Base-by-base conservation (phyloP, 1,284 basidiomycete genomes). In the Fistulina hepatica region DNA sequence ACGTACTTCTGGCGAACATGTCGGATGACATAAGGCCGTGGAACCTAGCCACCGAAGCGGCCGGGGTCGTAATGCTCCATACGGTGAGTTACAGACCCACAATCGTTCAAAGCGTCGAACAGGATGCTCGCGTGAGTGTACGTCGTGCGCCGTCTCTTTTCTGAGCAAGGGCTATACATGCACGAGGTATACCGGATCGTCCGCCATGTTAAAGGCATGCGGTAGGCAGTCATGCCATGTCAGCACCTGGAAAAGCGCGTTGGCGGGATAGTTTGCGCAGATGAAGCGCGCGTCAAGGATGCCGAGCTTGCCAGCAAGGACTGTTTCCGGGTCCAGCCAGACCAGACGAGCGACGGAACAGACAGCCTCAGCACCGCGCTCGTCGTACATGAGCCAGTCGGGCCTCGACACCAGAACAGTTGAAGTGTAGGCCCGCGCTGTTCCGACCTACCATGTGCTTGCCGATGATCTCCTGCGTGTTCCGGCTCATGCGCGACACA, bases 201-300 rank as follows among this genome's bases (percentile, higher is more conserved):
- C 28, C 15, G 28, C 28, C 10, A 19, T 31, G 28, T 31, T 31
- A 9, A 31, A 31, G n/a, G n/a, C 28, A 31, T 31, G 28, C 19
- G 28, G 9, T 19, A 31, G 15, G 13, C 28, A 31, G 15, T 31
- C 28, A 4, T 19, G 28, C 28, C 28, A 31, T 13, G 28, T 31
- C 15, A 31, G 28, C 15, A 31, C 28, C 11, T 31, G 15, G 28
- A 16, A 31, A 13, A 19, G 28, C 15, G 15, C 28, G 28, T 31
- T 19, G 28, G 28, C 9, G 13, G 28, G 28, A 16, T 19, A 31
- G 28, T 31, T 31, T 19, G 28, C 28, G 13, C 28, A 31, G 28
- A 31, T 19, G 28, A 31, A 31, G 28, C 28, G 28, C 28, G 28
- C 28, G 28, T 31, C 19, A 19, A 31, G 28, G 15, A 19, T 8